Base-by-base conservation (phyloP, 2,329 filamentous ascomycete genomes). In the Fusarium nanum region DNA sequence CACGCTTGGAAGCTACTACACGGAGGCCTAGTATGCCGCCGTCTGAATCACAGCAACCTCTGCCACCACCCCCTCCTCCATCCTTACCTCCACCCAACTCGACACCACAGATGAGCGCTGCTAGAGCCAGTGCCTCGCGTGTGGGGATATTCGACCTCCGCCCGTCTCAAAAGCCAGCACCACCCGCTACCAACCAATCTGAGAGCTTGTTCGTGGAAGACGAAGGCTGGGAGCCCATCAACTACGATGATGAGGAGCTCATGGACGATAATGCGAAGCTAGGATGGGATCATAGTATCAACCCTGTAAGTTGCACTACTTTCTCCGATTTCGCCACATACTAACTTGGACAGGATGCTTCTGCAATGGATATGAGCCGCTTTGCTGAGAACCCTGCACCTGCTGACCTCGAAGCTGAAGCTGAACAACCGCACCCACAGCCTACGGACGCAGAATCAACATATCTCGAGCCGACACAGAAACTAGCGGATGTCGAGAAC, bases 191-290 rank as follows among this genome's bases (percentile, higher is more conserved):
- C 25, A 82, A 88, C 48, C 85, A 89, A 61, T 86, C 89, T 1
- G 89, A 93, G 56, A 90, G 89, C 53, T 82, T 94, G 7, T 94
- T 94, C 73, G 85, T 94, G n/a, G 89, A 93, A 30, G 91, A 93
- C 25, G 91, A 93, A 67, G 84, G 86, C 46, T 95, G 92, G 92
- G 91, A 93, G 69, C 92, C 92, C 3, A 84, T 91, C 3, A 86
- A 77, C 47, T 81, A 87, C 28, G 83, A 85, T 6, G 89, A 87
- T 23, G 88, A 90, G 30, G 86, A 90, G 34, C 55, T 67, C 14
- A 87, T 88, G 9, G 89, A 90, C 30, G 87, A 89, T 56, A 87
- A 89, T 68, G 88, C 89, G 52, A 89, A 89, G 72, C 81, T 94
- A 46, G 90, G 89, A 40, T 95, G 92, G 92, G 91, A 94, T 78